Evolutionary conservation across 106 monocot species (phyloP).

Genomic region (Phalaenopsis equestris): DNA sequence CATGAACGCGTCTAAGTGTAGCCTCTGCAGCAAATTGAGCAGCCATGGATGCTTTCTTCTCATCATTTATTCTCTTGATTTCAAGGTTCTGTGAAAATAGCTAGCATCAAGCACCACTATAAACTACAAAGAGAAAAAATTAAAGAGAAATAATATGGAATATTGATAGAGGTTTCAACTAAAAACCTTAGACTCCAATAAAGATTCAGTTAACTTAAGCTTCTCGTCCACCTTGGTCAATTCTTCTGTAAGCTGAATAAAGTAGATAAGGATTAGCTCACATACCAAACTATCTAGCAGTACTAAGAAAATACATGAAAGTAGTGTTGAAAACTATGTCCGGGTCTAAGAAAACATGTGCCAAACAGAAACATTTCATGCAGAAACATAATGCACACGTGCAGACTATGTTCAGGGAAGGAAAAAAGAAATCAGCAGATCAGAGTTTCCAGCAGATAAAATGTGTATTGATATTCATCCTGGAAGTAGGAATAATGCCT

Average conservation of each 20-base stretch:
- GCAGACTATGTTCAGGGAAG: background rate
- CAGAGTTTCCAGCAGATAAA: background rate
- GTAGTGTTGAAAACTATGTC: background rate
- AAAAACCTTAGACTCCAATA: conserved; percentile 72
- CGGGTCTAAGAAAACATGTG: background rate
- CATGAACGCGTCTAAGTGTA: conserved; percentile 93
- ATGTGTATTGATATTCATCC: background rate
- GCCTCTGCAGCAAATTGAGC: conserved; percentile 99
- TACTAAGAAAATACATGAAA: background rate
- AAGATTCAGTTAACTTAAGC: conserved; percentile 83
- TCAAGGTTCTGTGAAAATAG: conserved; percentile 75
- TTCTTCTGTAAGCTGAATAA: conserved; percentile 72
- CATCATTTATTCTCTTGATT: conserved; percentile 92
- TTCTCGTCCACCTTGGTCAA: conserved; percentile 67
- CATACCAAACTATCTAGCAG: background rate
- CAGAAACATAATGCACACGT: background rate
- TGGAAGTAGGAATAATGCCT: background rate
- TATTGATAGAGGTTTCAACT: background rate
- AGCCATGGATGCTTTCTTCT: conserved; percentile 92
- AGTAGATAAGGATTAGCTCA: conserved; percentile 3
- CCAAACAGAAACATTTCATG: background rate
- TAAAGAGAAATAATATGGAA: conserved; percentile 5
- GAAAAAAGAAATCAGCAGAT: background rate
- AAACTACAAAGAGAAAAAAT: background rate
- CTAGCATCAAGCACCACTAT: background rate